Evolutionary conservation across 192 early-diverging fungal species (phyloP), one percentile per base, ranked within the genome.

Genomic region (Kickxella alabastrina): DNA sequence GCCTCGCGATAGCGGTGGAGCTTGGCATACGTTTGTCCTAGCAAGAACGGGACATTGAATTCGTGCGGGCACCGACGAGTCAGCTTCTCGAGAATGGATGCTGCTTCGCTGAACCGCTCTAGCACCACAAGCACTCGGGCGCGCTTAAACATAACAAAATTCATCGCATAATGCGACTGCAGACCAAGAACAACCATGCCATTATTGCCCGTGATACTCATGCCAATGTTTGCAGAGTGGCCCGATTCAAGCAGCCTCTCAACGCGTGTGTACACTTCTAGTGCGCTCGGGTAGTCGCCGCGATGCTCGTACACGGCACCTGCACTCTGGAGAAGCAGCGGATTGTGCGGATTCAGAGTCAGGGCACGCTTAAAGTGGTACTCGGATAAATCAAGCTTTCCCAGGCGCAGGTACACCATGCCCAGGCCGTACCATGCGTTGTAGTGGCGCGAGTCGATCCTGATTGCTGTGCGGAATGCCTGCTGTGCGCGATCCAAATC

Each of bases 341-440:
- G 80, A 50, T 87, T 92, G 34, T 80, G 69, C 1, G 80, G 66
- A 52, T 90, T 92, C 13, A 97, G 81, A 6, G 76, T 63, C 35
- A 89, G 50, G 0, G 93, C 92, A 1, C 78, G 75, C 39, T 75
- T 66, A 60, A 84, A 90, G 58, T 91, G 81, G 41, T 82, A 83
- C 48, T 86, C 84, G 6, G 92, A 86, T 32, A 82, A 48, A 34
- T 85, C 75, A 18, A 73, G 72, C 55, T 93, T 89, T 21, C 88
- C 90, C 44, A 87, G 79, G 8, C 82, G 77, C 48, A 79, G 64
- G 53, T 85, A 90, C 32, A 87, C 65, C 47, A 80, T 62, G 2
- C 88, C 92, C 54, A 97, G 57, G 3, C 92, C 92, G 54, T 83
- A 92, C 90, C 88, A 90, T 19, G 92, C 90, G 49, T 87, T 87